Conservation (phyloP, 2,329 filamentous ascomycete genomes). For the Seiridium unicorne region DNA sequence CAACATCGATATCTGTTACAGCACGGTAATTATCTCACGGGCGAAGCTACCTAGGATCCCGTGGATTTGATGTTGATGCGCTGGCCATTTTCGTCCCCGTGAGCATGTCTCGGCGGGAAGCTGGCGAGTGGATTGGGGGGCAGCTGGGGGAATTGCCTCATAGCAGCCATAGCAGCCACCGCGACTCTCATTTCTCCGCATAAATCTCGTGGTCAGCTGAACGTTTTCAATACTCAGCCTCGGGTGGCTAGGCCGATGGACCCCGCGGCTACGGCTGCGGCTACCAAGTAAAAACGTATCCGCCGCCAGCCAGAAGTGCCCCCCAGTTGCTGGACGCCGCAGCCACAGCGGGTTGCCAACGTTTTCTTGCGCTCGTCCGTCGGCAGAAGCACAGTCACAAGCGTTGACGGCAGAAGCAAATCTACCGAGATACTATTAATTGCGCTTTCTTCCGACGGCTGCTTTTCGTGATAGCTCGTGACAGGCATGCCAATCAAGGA, state of each 20-base stretch:
- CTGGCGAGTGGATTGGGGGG: neutral
- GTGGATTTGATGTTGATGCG: slow-evolving; percentile 6
- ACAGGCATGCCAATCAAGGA: neutral
- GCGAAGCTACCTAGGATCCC: neutral
- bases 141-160: slow-evolving; percentile 6
- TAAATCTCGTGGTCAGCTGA: slow-evolving; percentile 22
- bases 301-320: neutral
- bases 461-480: slow-evolving; percentile 1
- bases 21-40: neutral
- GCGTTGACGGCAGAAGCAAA: neutral
- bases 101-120: slow-evolving; percentile 7
- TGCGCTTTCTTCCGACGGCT: neutral
- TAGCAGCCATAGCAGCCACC: slow-evolving; percentile 3
- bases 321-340: neutral
- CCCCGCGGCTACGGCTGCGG: neutral
- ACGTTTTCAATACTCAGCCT: slow-evolving; percentile 15
- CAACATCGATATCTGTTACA: neutral
- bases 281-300: neutral
- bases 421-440: neutral
- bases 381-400: neutral
- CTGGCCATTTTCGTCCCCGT: slow-evolving; percentile 11
- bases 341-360: neutral
- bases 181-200: slow-evolving; percentile 16
- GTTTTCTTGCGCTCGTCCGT: neutral
- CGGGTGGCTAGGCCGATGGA: slow-evolving; percentile 4